Base-by-base conservation (phyloP, 2,329 filamentous ascomycete genomes). In the Fusarium napiforme region DNA sequence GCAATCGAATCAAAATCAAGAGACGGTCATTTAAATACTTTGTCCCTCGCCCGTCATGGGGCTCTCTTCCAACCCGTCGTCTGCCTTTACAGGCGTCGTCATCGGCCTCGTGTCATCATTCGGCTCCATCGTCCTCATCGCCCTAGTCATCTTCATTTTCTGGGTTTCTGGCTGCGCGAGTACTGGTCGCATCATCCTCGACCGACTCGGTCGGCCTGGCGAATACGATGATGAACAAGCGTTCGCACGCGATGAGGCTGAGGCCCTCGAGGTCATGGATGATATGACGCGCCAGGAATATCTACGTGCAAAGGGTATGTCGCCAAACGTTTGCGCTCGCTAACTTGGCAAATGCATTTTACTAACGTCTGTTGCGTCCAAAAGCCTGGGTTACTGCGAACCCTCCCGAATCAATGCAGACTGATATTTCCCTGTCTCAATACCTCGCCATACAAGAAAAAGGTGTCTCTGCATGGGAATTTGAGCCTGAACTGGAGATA, bases 391-490 rank as follows among this genome's bases (percentile, higher is more conserved):
- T 98, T 71, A 92, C 96, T 82, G 94, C 92, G 63, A 98, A 98
- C 80, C 96, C 96, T 7, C 95, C 96, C 74, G 96, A 99, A 82
- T 98, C 96, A 12, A 86, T 96, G 66, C 95, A 96, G 79, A 98
- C 96, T 75, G 96, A 99, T 81, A 99, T 99, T 74, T 98, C 96
- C 28, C 85, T 99, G 73, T 98, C 96, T 40, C 96, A 99, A 82
- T 98, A 97, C 81, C 89, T 99, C 67, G 96, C 96, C 46, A 99
- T 99, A 75, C 96, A 99, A 85, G 96, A 99, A 85, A 99, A 99
- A 83, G 96, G 96, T 57, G 96, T 99, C n/a, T 97, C 96, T 9
- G 96, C 96, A 11, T 99, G 96, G 96, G 96, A 99, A 82, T 99
- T 99, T 79, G 96, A 98, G 82, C 96, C 96, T n/a, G 96, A 99